phyloP scores from a whole-genome alignment of 495 filamentous ascomycete species.

The Daldinia caldariorum region DNA sequence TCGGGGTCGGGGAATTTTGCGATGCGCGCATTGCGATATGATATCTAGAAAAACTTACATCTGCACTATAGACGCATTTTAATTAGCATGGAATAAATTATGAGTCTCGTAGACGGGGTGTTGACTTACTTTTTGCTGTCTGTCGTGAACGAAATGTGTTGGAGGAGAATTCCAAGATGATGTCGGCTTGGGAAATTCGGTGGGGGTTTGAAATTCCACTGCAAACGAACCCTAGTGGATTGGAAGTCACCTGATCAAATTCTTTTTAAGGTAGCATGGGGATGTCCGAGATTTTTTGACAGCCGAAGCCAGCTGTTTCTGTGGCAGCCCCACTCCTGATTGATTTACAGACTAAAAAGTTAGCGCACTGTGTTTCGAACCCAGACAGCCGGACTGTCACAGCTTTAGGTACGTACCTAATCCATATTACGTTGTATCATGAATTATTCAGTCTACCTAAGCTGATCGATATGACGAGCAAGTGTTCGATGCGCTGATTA shows the following conservation, averaged over 20 bases:
- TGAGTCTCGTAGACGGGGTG: background rate
- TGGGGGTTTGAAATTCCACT: slow-evolving; percentile 43
- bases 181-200: slow-evolving; percentile 39
- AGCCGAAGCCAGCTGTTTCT: background rate
- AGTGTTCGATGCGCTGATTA: too few species aligned
- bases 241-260: slow-evolving; percentile 33
- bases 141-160: slow-evolving; percentile 34
- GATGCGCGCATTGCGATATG: slow-evolving; percentile 12
- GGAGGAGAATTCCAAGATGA: slow-evolving; percentile 34
- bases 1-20: background rate
- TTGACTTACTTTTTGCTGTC: slow-evolving; percentile 51
- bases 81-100: slow-evolving; percentile 10
- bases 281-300: background rate
- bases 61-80: slow-evolving; percentile 49
- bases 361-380: background rate
- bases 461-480: too few species aligned
- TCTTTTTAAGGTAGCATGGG: slow-evolving; percentile 18
- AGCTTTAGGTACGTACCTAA: too few species aligned
- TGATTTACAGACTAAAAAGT: background rate
- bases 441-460: background rate
- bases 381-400: too few species aligned
- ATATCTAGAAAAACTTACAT: slow-evolving; percentile 47
- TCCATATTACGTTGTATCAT: background rate
- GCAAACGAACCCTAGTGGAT: slow-evolving; percentile 43
- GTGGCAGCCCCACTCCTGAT: background rate